Conservation (phyloP, 169 alveolate genomes). For the Eimeria brunetti region DNA sequence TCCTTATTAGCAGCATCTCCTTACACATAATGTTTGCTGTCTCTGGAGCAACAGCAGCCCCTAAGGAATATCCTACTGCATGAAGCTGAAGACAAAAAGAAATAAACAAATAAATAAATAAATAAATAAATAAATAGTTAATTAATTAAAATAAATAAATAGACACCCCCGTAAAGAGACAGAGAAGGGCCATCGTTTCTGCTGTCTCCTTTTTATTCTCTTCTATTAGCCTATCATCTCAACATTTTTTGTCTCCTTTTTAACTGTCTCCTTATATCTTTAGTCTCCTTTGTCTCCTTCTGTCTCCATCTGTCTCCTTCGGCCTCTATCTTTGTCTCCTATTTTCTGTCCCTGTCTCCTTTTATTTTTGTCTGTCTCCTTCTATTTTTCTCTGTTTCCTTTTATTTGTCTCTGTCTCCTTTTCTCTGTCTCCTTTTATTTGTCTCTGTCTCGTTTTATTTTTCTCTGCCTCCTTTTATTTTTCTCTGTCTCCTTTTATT, state of each 20-base stretch:
- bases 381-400: too few relatives aligned
- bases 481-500: neutral
- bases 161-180: too few relatives aligned
- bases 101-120: neutral
- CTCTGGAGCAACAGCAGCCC: constrained; percentile 52
- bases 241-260: neutral
- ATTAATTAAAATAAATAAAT: too few relatives aligned
- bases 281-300: too few relatives aligned
- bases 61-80: constrained; percentile 56
- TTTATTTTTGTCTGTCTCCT: too few relatives aligned
- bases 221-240: neutral
- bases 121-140: neutral
- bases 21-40: constrained; percentile 24
- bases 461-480: neutral
- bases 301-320: too few relatives aligned
- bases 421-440: too few relatives aligned
- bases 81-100: neutral
- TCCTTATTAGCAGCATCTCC: constrained; percentile 6
- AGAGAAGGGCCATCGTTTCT: neutral
- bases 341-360: too few relatives aligned
- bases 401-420: too few relatives aligned
- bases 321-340: too few relatives aligned
- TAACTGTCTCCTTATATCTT: too few relatives aligned
- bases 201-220: too few relatives aligned
- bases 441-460: neutral